Evolutionary conservation across 306 rosid species (phyloP).

Genomic region (Gastrolobium bilobum): DNA sequence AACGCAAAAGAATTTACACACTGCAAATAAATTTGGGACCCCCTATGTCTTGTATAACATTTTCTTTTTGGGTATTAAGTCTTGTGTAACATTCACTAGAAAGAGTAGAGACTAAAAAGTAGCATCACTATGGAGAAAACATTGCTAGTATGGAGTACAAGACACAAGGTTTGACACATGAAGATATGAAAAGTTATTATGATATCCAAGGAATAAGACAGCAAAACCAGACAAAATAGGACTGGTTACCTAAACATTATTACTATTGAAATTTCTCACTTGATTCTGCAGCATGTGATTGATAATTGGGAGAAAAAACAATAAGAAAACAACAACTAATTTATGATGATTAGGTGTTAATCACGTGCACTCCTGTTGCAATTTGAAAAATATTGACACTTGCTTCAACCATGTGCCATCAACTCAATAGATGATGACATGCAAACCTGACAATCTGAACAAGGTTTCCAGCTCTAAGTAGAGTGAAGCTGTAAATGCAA

Average conservation of each 20-base stretch:
- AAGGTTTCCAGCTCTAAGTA: constrained; percentile 41
- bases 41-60: not conserved
- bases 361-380: constrained; percentile 52
- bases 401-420: constrained; percentile 40
- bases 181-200: constrained; percentile 5
- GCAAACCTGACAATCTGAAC: constrained; percentile 30
- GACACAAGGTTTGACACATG: not conserved
- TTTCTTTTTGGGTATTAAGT: too few relatives aligned
- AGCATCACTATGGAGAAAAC: not conserved
- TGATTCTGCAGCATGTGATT: constrained; percentile 57
- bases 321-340: constrained; percentile 39
- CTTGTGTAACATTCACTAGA: constrained; percentile 3
- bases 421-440: constrained; percentile 40
- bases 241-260: constrained; percentile 48
- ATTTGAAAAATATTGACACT: constrained; percentile 37
- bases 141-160: not conserved
- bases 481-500: constrained; percentile 41
- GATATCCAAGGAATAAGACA: constrained; percentile 45
- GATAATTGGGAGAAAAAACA: constrained; percentile 43
- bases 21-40: not conserved
- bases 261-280: constrained; percentile 41
- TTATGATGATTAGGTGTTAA: constrained; percentile 47
- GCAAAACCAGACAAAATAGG: constrained; percentile 55
- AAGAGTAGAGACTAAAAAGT: not conserved
- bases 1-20: not conserved